These are phyloP conservation scores for Diplodia scrobiculata DNA, from an alignment of 2,329 filamentous ascomycete species.

Conservation along the genomic window DNA sequence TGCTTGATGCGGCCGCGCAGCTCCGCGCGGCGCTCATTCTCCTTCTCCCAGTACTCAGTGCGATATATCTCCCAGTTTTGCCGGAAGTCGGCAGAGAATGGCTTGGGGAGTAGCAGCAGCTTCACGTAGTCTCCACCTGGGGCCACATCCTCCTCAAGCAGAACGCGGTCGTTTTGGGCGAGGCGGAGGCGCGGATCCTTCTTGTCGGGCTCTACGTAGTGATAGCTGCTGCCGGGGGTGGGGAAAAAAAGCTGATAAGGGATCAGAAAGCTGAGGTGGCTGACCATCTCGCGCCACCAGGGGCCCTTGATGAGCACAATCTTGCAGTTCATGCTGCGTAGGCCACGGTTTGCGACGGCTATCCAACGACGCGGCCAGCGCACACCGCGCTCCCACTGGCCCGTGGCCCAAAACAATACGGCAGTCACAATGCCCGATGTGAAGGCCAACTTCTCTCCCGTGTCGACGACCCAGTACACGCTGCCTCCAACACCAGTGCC, in stretches of 20 bases:
- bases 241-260: conserved; percentile 73
- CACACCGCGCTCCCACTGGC: conserved; percentile 93
- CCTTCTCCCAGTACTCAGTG: conserved; percentile 92
- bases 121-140: conserved; percentile 90
- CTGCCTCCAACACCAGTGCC: conserved; percentile 86
- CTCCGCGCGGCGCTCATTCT: conserved; percentile 82
- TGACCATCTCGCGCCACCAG: conserved; percentile 77
- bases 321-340: conserved; percentile 93
- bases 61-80: conserved; percentile 97
- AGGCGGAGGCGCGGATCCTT: conserved; percentile 33
- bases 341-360: conserved; percentile 80
- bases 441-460: conserved; percentile 84
- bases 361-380: conserved; percentile 94
- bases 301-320: conserved; percentile 83
- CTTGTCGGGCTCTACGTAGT: conserved; percentile 70
- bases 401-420: conserved; percentile 87
- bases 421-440: conserved; percentile 87
- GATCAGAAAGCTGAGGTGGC: conserved; percentile 73
- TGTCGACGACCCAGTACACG: conserved; percentile 95
- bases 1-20: conserved; percentile 70
- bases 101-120: conserved; percentile 85
- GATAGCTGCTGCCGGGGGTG: conserved; percentile 69
- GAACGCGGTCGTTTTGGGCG: conserved; percentile 51
- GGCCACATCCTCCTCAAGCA: conserved; percentile 85
- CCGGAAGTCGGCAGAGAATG: conserved; percentile 89